phyloP scores from a whole-genome alignment of 2,329 filamentous ascomycete species.

The Sclerotinia nivalis region DNA sequence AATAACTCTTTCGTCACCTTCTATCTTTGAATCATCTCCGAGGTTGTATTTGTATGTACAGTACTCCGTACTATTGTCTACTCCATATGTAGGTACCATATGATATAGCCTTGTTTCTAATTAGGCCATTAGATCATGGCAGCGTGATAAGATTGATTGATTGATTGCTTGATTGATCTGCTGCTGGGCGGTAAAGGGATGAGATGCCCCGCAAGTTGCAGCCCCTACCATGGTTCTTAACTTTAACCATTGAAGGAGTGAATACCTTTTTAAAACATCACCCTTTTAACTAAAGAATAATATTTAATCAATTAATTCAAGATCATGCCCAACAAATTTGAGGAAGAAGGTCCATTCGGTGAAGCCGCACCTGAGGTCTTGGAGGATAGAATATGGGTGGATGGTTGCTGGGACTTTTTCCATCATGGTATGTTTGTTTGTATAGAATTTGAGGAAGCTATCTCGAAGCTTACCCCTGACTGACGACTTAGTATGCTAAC shows the following conservation, averaged over 20 bases:
- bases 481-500: neutral
- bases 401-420: conserved; percentile 99
- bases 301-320: conserved; percentile 11
- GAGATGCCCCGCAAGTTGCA: conserved; percentile 1
- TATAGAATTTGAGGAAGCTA: neutral
- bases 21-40: neutral
- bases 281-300: neutral
- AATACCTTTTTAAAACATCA: neutral
- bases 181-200: conserved; percentile 11
- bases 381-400: conserved; percentile 88
- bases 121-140: neutral
- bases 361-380: conserved; percentile 40
- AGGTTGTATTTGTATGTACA: neutral
- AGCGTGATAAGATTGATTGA: conserved; percentile 3
- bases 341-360: conserved; percentile 35
- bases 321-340: conserved; percentile 26
- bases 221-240: neutral
- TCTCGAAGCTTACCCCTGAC: neutral
- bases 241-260: neutral
- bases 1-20: conserved; percentile 12
- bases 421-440: conserved; percentile 70
- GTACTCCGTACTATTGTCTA: neutral
- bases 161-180: conserved; percentile 8
- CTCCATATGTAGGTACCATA: neutral
- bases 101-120: neutral